Evolutionary conservation across 2,329 filamentous ascomycete genomes (phyloP).

Genomic region (Trichocomaceae sp.): DNA sequence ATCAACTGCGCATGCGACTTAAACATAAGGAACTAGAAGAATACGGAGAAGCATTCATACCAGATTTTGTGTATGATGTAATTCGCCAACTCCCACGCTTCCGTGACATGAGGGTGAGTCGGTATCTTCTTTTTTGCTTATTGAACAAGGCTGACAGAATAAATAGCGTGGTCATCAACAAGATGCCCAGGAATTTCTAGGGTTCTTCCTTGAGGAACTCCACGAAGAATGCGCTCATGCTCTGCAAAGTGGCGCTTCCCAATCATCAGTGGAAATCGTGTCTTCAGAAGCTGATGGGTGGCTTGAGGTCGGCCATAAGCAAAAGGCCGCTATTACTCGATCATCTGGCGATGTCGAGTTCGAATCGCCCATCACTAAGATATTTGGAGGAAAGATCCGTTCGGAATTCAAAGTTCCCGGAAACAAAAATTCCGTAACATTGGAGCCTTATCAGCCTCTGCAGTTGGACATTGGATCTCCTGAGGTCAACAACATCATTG

Average conservation of each 20-base stretch:
- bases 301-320: constrained; percentile 90
- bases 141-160: constrained; percentile 4
- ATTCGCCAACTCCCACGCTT: constrained; percentile 83
- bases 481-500: constrained; percentile 81
- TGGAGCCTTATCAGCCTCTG: constrained; percentile 88
- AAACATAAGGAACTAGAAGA: constrained; percentile 81
- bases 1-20: constrained; percentile 65
- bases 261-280: constrained; percentile 37
- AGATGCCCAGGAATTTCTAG: constrained; percentile 94
- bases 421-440: constrained; percentile 80
- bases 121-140: not conserved
- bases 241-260: constrained; percentile 52
- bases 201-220: constrained; percentile 83
- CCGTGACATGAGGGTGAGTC: constrained; percentile 76
- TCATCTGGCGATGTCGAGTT: constrained; percentile 68
- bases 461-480: constrained; percentile 89
- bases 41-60: constrained; percentile 84
- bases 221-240: constrained; percentile 85
- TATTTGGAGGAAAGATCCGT: constrained; percentile 85
- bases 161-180: constrained; percentile 83
- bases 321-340: constrained; percentile 77
- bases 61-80: constrained; percentile 91
- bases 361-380: constrained; percentile 82
- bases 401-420: constrained; percentile 85
- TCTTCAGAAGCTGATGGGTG: constrained; percentile 58